A percentile compares a stretch with the other conserved stretches of the same genome.
phyloP scores from a whole-genome alignment of 1,139 yeast genomes.

The Debaryomyces sp. region DNA sequence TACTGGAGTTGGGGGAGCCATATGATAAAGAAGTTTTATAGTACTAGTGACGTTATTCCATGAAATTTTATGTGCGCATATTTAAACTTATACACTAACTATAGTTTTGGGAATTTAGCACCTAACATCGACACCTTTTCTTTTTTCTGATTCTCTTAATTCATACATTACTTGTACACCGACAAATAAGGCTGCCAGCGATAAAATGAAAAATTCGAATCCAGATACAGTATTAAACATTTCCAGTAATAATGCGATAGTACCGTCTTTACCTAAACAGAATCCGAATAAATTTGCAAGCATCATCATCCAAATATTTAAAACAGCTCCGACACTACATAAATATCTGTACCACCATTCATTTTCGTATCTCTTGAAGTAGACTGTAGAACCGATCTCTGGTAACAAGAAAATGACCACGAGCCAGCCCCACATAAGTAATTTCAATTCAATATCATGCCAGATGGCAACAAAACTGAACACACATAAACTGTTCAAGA shows the following conservation, averaged over 20 bases:
- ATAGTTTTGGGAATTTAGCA: conserved; percentile 46
- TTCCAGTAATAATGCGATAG: conserved; percentile 61
- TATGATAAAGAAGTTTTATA: conserved; percentile 12
- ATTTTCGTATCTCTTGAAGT: conserved; percentile 42
- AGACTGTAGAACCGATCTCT: conserved; percentile 67
- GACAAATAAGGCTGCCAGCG: conserved; percentile 72
- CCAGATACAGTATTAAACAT: conserved; percentile 77
- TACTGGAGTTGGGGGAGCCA: conserved; percentile 56
- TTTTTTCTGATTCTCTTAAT: conserved; percentile 78
- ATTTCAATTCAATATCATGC: conserved; percentile 92
- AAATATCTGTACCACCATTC: conserved; percentile 76
- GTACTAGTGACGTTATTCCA: neutral
- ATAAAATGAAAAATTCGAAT: conserved; percentile 59
- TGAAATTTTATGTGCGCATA: conserved; percentile 1
- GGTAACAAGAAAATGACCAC: conserved; percentile 88
- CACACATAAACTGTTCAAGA: conserved; percentile 80
- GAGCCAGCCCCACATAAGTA: conserved; percentile 95
- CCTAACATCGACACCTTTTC: conserved; percentile 79
- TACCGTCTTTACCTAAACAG: conserved; percentile 89
- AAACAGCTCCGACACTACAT: conserved; percentile 86
- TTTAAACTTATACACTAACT: neutral
- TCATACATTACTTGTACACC: conserved; percentile 96
- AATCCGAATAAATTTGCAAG: conserved; percentile 93
- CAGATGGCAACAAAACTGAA: conserved; percentile 96
- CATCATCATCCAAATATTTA: conserved; percentile 98